Evolutionary conservation across 2,329 filamentous ascomycete species (phyloP), one percentile per base, ranked within the genome.

Genomic region (Curvularia spicifera): DNA sequence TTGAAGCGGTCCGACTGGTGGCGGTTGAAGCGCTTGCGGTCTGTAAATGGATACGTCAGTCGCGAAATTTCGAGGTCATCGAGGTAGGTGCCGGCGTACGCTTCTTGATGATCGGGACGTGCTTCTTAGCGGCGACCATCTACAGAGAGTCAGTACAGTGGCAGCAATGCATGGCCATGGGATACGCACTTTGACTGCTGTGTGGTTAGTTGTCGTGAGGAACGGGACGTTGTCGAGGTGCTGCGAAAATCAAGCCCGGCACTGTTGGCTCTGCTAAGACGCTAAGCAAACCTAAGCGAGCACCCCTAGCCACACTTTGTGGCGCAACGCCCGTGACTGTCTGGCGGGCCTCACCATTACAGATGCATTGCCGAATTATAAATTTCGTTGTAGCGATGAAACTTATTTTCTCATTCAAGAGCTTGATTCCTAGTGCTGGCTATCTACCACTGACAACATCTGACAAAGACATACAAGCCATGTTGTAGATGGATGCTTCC

Each of bases 91-190:
- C 60, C 60, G 60, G 93, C 92, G 80, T 94, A 96, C 93, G 93
- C 93, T 99, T 99, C 92, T 99, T 99, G 80, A 99, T 91, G 88
- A 99, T 99, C 79, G 93, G 90, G 81, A 98, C 89, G 85, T 98
- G 95, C 88, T 96, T 96, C 91, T 96, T 96, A 84, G 94, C 91
- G 90, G 93, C 88, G 87, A 94, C 93, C 95, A 98, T 98, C 93
- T 94, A 66, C 20, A 46, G 18, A 31, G 15, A 52, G 57, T 76
- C 56, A 76, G 72, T 63, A 63, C 35, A 58, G 60, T 45, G 39
- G 35, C 53, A 57, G 47, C 53, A 43, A 52, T 45, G 39, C 28
- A 29, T 39, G 53, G 39, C 35, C 6, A 29, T 39, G 26, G 33
- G 46, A 56, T 63, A 73, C 74, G 68, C 67, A 77, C 74, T 76